Conservation (phyloP, 2,329 filamentous ascomycete genomes). For the Beauveria australis region DNA sequence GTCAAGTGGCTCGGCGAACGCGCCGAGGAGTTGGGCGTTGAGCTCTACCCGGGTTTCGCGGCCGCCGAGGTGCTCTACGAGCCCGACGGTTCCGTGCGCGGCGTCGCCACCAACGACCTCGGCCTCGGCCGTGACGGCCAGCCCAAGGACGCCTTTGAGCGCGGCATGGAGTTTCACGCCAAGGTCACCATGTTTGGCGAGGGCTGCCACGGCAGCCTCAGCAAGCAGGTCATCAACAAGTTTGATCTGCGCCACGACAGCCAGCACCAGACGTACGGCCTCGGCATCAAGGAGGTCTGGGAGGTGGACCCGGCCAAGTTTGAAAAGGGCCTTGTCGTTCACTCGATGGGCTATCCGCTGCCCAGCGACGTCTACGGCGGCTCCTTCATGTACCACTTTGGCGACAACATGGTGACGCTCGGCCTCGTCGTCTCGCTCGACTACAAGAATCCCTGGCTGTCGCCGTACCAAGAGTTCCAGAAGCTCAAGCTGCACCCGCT, state of each 20-base stretch:
- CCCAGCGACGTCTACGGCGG: conserved; percentile 87
- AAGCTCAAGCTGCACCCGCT: conserved; percentile 98
- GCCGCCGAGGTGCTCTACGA: conserved; percentile 88
- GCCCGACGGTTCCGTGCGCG: conserved; percentile 77
- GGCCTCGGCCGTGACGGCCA: conserved; percentile 75
- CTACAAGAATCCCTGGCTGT: conserved; percentile 94
- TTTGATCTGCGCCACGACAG: conserved; percentile 84
- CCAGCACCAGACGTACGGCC: conserved; percentile 88
- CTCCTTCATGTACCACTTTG: conserved; percentile 99
- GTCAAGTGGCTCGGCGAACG: conserved; percentile 92
- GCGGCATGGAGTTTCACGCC: conserved; percentile 97
- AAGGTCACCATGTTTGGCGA: conserved; percentile 86
- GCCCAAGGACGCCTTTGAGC: conserved; percentile 84
- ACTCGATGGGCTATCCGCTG: conserved; percentile 89
- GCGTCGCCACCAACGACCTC: conserved; percentile 92
- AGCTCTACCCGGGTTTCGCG: conserved; percentile 93
- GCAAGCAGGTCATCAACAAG: conserved; percentile 90
- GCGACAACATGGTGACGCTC: conserved; percentile 88
- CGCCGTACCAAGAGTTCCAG: conserved; percentile 93
- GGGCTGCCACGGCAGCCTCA: conserved; percentile 91
- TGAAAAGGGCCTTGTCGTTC: conserved; percentile 72
- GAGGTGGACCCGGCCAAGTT: conserved; percentile 92
- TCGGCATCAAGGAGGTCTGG: conserved; percentile 97
- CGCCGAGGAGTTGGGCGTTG: conserved; percentile 92
- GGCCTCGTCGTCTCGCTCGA: conserved; percentile 90